phyloP scores from a whole-genome alignment of 2,329 filamentous ascomycete species.

The Venturia aucupariae region DNA sequence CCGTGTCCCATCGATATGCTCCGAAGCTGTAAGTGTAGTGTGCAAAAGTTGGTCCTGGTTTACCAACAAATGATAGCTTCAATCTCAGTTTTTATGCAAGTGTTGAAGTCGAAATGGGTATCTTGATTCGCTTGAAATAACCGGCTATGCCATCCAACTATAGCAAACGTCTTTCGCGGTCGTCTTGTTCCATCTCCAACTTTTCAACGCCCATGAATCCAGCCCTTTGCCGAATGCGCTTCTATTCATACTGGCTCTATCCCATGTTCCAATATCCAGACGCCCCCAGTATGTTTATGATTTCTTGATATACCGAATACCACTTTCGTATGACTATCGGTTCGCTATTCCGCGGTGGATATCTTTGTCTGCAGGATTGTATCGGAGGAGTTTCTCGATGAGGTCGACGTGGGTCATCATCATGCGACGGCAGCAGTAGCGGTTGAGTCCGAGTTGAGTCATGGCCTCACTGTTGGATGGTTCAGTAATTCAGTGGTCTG shows the following conservation, averaged over 20 bases:
- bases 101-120: not conserved
- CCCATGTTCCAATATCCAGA: not conserved
- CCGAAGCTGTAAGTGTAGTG: not conserved
- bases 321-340: not conserved
- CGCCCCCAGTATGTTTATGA: not conserved
- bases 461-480: slow-evolving; percentile 67
- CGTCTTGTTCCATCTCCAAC: not conserved
- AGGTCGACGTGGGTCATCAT: slow-evolving; percentile 99
- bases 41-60: not conserved
- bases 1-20: no score
- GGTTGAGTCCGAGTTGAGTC: slow-evolving; percentile 84
- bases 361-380: slow-evolving; percentile 16
- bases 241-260: not conserved
- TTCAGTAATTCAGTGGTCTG: slow-evolving; percentile 9
- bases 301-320: not conserved
- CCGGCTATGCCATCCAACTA: not conserved
- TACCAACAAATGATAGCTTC: not conserved
- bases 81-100: not conserved
- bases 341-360: not conserved
- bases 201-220: not conserved
- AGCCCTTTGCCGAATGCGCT: not conserved
- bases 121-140: not conserved
- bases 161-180: not conserved
- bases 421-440: slow-evolving; percentile 99
- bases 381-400: slow-evolving; percentile 85